phyloP scores from a whole-genome alignment of 176 grass and related monocot species.

The Aegilops umbellulata region DNA sequence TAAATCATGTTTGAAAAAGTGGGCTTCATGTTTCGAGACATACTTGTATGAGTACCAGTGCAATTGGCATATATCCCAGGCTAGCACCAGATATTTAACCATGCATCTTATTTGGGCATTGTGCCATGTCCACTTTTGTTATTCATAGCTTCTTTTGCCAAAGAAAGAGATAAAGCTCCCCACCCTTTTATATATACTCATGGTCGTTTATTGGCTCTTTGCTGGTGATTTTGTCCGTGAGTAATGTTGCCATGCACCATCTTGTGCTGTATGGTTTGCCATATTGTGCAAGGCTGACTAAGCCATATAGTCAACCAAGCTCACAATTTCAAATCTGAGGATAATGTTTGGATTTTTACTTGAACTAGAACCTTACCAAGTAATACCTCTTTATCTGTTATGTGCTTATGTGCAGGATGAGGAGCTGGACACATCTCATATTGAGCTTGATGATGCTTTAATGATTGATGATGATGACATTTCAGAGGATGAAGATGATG shows the following conservation, averaged over 20 bases:
- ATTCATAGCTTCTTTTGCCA: background rate
- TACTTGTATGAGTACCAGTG: background rate
- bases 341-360: background rate
- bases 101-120: background rate
- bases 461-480: conserved; percentile 96
- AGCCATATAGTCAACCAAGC: no score
- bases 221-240: background rate
- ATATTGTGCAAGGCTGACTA: no score
- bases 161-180: background rate
- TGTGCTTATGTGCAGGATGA: conserved; percentile 43
- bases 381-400: background rate
- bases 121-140: background rate
- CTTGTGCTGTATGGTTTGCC: no score
- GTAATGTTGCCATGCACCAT: conserved; percentile 2
- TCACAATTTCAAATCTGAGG: background rate
- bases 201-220: background rate
- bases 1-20: background rate
- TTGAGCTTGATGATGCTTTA: conserved; percentile 82
- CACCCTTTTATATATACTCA: background rate
- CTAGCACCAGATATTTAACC: background rate
- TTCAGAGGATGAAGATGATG: conserved; percentile 90
- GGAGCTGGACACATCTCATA: conserved; percentile 73
- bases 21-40: background rate
- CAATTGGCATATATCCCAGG: background rate
- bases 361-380: background rate